Conservation (phyloP, 1,284 basidiomycete genomes). For the Ustilago curta region DNA sequence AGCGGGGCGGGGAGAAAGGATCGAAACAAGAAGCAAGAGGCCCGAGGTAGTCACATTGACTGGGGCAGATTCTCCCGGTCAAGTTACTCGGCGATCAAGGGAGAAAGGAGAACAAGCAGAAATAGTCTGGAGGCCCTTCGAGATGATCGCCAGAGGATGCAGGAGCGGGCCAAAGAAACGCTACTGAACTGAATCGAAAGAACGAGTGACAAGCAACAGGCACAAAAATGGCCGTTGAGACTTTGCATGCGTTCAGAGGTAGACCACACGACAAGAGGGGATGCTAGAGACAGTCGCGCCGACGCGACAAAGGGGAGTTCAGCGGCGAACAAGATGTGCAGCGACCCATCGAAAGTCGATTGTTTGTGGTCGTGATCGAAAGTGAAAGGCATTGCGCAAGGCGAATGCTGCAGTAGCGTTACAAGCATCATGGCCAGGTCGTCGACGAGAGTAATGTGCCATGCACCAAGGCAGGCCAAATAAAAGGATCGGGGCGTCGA, state of each 20-base stretch:
- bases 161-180: constrained; percentile 26
- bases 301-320: neutral
- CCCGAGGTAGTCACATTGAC: neutral
- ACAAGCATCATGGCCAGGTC: constrained; percentile 4
- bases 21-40: constrained; percentile 1
- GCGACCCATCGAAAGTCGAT: neutral
- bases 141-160: constrained; percentile 3
- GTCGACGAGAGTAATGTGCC: neutral
- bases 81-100: constrained; percentile 3
- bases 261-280: neutral
- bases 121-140: neutral
- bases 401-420: constrained; percentile 25
- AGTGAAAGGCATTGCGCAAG: constrained; percentile 10
- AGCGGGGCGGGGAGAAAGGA: constrained; percentile 4
- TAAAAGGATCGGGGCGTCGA: neutral
- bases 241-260: neutral
- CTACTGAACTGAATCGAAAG: constrained; percentile 10
- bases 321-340: neutral
- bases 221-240: constrained; percentile 2
- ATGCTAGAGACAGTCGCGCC: neutral
- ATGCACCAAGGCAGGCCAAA: neutral
- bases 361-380: constrained; percentile 2
- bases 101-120: neutral
- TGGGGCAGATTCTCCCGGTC: constrained; percentile 3
- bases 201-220: neutral